These are phyloP conservation scores for Seiridium cupressi DNA, from an alignment of 2,329 filamentous ascomycete genomes.

Conservation along the genomic window DNA sequence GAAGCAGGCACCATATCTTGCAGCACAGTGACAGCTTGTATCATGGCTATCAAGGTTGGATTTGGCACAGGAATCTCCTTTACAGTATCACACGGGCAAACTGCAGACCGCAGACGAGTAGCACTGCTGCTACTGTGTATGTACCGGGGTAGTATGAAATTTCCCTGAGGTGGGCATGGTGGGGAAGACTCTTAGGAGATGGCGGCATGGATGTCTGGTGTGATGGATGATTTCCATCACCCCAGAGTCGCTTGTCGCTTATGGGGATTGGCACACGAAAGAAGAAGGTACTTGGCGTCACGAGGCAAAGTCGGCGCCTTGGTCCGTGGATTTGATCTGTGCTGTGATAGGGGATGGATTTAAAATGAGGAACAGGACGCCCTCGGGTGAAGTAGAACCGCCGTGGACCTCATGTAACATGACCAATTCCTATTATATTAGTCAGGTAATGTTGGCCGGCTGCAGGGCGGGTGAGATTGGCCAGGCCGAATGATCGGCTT, in stretches of 20 bases:
- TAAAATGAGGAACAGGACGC: not conserved
- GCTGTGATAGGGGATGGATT: not conserved
- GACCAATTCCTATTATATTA: not conserved
- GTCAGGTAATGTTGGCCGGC: not conserved
- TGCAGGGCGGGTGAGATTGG: not conserved
- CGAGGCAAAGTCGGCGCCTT: not conserved
- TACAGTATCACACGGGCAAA: not conserved
- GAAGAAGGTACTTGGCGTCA: slow-evolving; percentile 6
- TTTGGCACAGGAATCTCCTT: not conserved
- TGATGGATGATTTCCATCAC: not conserved
- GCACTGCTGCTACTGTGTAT: not conserved
- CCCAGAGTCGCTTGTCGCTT: not conserved
- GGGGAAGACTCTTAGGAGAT: not conserved
- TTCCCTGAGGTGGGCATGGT: not conserved
- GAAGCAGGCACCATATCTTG: not conserved
- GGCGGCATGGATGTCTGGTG: not conserved
- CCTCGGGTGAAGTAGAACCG: slow-evolving; percentile 1
- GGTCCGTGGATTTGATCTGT: not conserved
- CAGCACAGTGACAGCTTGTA: too few relatives aligned
- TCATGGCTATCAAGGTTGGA: too few relatives aligned
- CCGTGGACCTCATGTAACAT: not conserved
- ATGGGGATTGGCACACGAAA: slow-evolving; percentile 2
- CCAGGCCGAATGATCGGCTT: not conserved
- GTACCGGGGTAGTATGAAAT: not conserved
- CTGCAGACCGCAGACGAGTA: not conserved